Base-by-base conservation (phyloP, 345 rosid species). In the Isatis tinctoria region DNA sequence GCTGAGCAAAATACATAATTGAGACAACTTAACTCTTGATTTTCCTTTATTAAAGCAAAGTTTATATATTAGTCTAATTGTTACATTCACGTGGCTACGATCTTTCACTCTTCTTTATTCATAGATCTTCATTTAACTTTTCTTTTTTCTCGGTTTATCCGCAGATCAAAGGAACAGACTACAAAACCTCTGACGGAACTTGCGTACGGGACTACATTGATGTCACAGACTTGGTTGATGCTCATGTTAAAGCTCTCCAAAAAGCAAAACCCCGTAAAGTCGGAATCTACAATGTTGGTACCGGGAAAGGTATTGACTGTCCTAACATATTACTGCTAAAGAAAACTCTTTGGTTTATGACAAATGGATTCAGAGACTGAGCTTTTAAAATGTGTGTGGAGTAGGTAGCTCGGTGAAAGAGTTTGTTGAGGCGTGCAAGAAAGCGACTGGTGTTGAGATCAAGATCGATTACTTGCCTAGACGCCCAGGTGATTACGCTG, bases 331-430 rank as follows among this genome's bases (percentile, higher is more conserved):
- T 11, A 41, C 3, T 5, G 11, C 27, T 30, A 33, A 33, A 33
- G 36, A 33, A 7, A 1, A 33, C 9, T 24, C 32, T n/a, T 24
- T 16, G 17, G 2, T 11, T 66, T 33, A 1, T 61, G 4, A 40
- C 60, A 16, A 37, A 61, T 43, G 53, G 43, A 72, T 39, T 24
- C 28, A 35, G 4, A 43, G 60, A 60, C 5, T 36, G 11, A 30
- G 33, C 35, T 45, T 37, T 57, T 32, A 11, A 8, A 8, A 12
- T 32, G 36, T 48, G 62, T 69, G 57, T 41, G 5, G 74, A 52
- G 57, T 83, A 87, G 91, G 91, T 70, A 83, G 85, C 65, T 85
- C 89, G 1, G 91, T 87, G 61, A 87, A 81, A 69, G 89, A 85
- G 76, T 87, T 87, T 60, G 89, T 87, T 18, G 83, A 85, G 59